Evolutionary conservation across 2,329 filamentous ascomycete species (phyloP), one percentile per base, ranked within the genome.

Genomic region (Ascochyta koolunga): DNA sequence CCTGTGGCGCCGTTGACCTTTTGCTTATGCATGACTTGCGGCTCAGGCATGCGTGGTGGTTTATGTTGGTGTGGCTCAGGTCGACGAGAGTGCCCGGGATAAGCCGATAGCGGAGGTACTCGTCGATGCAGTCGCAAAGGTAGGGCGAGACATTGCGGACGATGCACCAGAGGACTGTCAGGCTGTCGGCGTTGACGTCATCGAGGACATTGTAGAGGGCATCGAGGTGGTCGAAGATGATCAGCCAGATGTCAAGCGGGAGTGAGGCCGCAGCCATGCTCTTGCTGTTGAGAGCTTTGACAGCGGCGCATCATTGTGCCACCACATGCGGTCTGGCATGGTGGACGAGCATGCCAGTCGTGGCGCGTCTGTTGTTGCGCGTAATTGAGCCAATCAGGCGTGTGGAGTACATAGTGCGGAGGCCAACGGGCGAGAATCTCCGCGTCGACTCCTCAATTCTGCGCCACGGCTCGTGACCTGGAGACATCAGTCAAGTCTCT

Each of bases 381-480:
- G 42, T 47, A 25, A 43, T 51, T 22, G 36, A 24, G 43, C 42
- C 47, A 60, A 48, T 42, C 44, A 46, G 45, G 50, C 49, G 46
- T 50, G 54, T 56, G 50, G 54, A 48, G 37, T 46, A 29, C 27
- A 29, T 29, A 55, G 36, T 48, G 50, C 41, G 52, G 32, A 50
- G 55, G 45, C 27, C 51, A 42, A 33, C 50, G 45, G 42, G 47
- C 29, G 31, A 25, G 49, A 45, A 43, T 32, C 44, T 54, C 50
- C 44, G 49, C 39, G 37, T 24, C 33, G 40, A 51, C 53, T 60
- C 60, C 55, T 46, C 48, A 59, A 50, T 47, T 56, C 49, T 55
- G 45, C 52, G 55, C 61, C 55, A 60, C 51, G 44, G 58, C 65
- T 65, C 54, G 61, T 64, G 61, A 59, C 54, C 56, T 54, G 50